phyloP scores from a whole-genome alignment of 805 yeast species.

The Zygoascus ofunaensis region DNA sequence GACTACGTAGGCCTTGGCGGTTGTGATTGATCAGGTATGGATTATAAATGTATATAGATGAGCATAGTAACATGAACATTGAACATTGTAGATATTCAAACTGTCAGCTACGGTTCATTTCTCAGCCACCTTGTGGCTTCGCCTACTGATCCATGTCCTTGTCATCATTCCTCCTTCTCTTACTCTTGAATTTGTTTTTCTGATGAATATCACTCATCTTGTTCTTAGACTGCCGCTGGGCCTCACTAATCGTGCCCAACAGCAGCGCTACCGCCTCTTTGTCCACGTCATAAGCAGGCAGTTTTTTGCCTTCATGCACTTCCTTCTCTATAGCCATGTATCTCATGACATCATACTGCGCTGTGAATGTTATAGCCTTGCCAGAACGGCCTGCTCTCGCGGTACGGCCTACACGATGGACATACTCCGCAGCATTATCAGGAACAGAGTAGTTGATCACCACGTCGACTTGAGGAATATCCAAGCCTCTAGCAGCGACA shows the following conservation, averaged over 20 bases:
- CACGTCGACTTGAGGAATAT: conserved; percentile 84
- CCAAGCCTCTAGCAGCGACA: conserved; percentile 95
- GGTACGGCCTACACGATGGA: conserved; percentile 97
- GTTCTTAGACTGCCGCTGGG: conserved; percentile 80
- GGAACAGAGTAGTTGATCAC: conserved; percentile 92
- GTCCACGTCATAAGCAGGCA: conserved; percentile 76
- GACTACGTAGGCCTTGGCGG: background rate
- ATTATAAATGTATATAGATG: no score
- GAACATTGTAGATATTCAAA: no score
- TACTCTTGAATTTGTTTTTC: conserved; percentile 29
- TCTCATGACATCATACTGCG: conserved; percentile 89
- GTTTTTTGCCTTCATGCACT: conserved; percentile 53
- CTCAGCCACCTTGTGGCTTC: background rate
- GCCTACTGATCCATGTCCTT: conserved; percentile 35
- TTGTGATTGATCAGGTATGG: no score
- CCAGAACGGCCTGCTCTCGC: conserved; percentile 96
- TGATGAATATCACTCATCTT: conserved; percentile 62
- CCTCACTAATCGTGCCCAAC: conserved; percentile 83
- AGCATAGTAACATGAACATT: no score
- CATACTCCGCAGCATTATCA: conserved; percentile 90
- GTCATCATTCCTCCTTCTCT: conserved; percentile 36
- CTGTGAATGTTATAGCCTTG: conserved; percentile 71
- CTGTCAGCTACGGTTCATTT: no score
- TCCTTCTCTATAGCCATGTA: conserved; percentile 84
- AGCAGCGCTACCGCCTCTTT: conserved; percentile 67